Percentiles rank a stretch among this genome's conserved stretches.
phyloP scores from a whole-genome alignment of 1,284 basidiomycete genomes.

The Schizophyllum commune region DNA sequence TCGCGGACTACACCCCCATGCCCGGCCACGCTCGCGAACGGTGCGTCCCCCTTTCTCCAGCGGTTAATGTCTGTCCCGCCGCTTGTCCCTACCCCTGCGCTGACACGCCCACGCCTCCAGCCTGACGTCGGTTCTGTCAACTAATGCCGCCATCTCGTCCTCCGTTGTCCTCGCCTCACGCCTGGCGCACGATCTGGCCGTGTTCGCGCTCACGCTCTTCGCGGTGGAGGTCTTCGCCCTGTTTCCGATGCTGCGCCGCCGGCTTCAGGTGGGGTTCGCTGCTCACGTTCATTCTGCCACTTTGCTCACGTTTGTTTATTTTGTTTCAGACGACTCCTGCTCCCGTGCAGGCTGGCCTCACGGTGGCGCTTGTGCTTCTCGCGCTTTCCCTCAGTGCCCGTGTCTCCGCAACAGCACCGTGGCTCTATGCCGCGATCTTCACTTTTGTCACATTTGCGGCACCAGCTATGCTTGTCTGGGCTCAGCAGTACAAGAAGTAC shows the following conservation, averaged over 20 bases:
- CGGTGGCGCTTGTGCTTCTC: constrained; percentile 35
- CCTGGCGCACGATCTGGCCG: constrained; percentile 74
- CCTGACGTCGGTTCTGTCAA: constrained; percentile 83
- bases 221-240: constrained; percentile 82
- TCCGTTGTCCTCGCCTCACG: constrained; percentile 93
- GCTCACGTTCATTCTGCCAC: constrained; percentile 5
- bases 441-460: constrained; percentile 60
- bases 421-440: constrained; percentile 42
- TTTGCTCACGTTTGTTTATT: constrained; percentile 6
- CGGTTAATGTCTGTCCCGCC: constrained; percentile 1
- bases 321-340: constrained; percentile 35
- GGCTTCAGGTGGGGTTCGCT: constrained; percentile 55
- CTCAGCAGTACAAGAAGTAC: constrained; percentile 78
- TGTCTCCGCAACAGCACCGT: constrained; percentile 46
- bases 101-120: constrained; percentile 32
- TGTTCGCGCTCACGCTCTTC: constrained; percentile 87
- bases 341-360: constrained; percentile 40
- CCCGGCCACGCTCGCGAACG: constrained; percentile 39
- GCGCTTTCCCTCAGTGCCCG: constrained; percentile 45
- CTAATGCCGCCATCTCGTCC: constrained; percentile 92
- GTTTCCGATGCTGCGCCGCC: constrained; percentile 76
- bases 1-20: constrained; percentile 45
- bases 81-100: constrained; percentile 34
- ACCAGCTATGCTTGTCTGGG: constrained; percentile 69
- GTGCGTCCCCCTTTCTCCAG: constrained; percentile 17